Evolutionary conservation across 2,329 filamentous ascomycete species (phyloP), one percentile per base, ranked within the genome.

Genomic region (Cryoendolithus antarcticus): DNA sequence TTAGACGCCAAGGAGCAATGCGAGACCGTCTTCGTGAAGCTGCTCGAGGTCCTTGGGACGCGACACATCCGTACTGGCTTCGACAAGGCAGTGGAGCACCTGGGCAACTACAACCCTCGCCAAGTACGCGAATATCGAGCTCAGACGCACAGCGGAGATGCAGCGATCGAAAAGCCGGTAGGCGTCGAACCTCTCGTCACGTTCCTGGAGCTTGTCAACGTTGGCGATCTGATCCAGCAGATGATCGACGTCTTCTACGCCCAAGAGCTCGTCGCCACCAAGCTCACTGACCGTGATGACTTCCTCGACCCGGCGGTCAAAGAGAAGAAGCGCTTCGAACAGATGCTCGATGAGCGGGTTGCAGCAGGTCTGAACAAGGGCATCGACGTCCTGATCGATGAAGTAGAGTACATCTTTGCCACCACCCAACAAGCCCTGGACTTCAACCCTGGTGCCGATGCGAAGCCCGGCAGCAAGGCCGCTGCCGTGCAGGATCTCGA

Each of bases 181-280:
- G 84, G 83, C 1, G 88, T 95, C 6, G 86, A 86, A 39, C 91
- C 91, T 2, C 72, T 98, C 3, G 86, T 95, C 34, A 95, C 85
- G 0, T 98, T 98, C 54, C 77, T 98, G 44, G 91, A 98, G 63
- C 74, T 98, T 19, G 91, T 98, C 59, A 98, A 98, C 56, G 89
- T 98, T 1, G 91, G 91, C 42, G 91, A 98, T 59, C 71, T 98
- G 42, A 98, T 98, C 51, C 86, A 93, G 43, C 91, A 98, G 60
- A 98, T 98, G 91, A 77, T 98, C 42, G 91, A 98, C 57, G 86
- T 98, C 28, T 98, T 98, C 58, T 98, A 93, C 62, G 83, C 93
- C 57, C 91, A 96, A 63, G 91, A 98, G 63, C 74, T 98, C 21
- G 77, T 86, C 4, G 74, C 77, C 1, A 75, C 82, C 9, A 83